These are phyloP conservation scores for Trichophyton schoenleinii DNA, from an alignment of 2,329 filamentous ascomycete genomes.

Conservation along the genomic window DNA sequence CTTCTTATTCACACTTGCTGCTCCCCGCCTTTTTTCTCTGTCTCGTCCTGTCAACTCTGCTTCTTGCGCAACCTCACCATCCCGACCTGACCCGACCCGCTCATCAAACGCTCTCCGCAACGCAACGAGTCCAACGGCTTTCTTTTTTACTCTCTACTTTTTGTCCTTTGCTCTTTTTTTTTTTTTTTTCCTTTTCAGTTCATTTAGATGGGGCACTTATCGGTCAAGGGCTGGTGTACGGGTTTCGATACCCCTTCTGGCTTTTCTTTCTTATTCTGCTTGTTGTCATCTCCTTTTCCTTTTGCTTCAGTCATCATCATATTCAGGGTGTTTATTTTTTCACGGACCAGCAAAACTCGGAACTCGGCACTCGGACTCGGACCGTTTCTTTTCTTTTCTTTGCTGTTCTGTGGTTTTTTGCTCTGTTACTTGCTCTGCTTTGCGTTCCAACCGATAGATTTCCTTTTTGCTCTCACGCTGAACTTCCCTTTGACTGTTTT, in stretches of 20 bases:
- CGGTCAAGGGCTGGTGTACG: conserved; percentile 4
- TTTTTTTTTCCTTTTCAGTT: conserved; percentile 12
- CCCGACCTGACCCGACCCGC: background rate
- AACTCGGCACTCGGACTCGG: background rate
- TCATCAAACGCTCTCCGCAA: background rate
- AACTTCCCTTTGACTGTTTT: background rate
- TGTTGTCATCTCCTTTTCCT: background rate
- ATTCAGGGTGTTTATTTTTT: background rate
- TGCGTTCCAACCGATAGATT: background rate
- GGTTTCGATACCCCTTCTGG: conserved; percentile 12
- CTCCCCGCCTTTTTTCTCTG: background rate
- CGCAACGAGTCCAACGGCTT: conserved; percentile 1
- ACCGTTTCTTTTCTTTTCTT: conserved; percentile 4
- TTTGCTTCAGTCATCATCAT: background rate
- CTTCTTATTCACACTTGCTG: background rate
- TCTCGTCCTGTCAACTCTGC: background rate
- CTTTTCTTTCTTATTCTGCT: background rate
- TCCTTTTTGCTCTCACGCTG: background rate
- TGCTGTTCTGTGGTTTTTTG: background rate
- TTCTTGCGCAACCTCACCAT: background rate
- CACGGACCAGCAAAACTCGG: background rate
- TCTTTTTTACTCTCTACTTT: conserved; percentile 4
- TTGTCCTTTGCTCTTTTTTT: conserved; percentile 11
- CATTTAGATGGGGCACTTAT: conserved; percentile 11
- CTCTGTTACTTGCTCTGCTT: conserved; percentile 7